Conservation (phyloP, 257 asterid genomes). For the Paraleonurus japonicus region DNA sequence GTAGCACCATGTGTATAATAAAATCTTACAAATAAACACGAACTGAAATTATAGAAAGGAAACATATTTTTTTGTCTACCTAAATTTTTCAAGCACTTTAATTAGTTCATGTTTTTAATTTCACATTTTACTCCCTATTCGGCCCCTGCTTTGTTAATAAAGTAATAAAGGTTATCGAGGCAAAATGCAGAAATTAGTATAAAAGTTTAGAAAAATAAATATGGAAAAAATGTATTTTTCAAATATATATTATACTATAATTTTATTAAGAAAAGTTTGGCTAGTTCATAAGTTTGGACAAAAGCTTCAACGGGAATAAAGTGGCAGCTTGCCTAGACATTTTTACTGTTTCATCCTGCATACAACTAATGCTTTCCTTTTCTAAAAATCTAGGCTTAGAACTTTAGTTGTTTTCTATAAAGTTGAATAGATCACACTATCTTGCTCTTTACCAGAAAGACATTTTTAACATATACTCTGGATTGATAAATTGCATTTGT, state of each 20-base stretch:
- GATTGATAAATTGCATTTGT: no score
- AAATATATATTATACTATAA: neutral
- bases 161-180: neutral
- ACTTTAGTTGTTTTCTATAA: neutral
- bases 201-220: neutral
- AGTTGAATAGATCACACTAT: neutral
- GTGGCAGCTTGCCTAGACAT: conserved; percentile 3
- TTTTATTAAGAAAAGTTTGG: neutral
- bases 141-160: neutral
- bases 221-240: neutral
- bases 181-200: neutral
- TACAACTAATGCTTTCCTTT: neutral
- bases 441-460: neutral
- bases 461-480: neutral
- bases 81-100: no score
- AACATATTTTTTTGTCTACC: no score
- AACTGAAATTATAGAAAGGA: neutral
- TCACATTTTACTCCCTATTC: neutral
- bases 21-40: neutral
- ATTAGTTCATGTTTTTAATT: no score
- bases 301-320: conserved; percentile 6
- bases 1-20: neutral
- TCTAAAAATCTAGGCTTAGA: neutral
- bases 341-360: neutral
- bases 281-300: no score